phyloP scores from a whole-genome alignment of 495 filamentous ascomycete species.

The Neurospora tetrasperma region DNA sequence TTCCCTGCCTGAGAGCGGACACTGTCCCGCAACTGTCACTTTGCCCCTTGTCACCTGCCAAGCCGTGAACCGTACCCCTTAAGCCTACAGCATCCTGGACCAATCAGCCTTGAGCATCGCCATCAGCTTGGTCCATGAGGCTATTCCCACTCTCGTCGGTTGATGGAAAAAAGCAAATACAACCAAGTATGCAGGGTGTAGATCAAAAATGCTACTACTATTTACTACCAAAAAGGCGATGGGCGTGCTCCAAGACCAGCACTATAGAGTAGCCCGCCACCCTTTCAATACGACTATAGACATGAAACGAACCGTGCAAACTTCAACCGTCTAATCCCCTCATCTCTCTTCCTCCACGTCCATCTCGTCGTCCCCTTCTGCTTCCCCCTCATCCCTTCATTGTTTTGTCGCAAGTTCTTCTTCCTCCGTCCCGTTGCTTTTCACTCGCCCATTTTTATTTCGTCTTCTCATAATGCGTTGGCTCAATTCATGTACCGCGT shows the following conservation, averaged over 20 bases:
- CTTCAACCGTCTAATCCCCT: conserved; percentile 18
- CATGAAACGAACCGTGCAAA: background rate
- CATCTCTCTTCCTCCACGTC: conserved; percentile 18
- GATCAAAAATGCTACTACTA: background rate
- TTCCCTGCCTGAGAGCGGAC: background rate
- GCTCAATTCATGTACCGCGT: background rate
- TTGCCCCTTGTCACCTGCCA: background rate
- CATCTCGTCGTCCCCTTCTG: background rate
- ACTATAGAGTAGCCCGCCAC: background rate
- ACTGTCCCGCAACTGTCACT: background rate
- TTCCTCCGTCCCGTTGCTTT: conserved; percentile 8
- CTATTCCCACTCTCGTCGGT: background rate
- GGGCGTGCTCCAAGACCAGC: background rate
- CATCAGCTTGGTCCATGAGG: background rate
- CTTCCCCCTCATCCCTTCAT: background rate
- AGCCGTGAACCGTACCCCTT: background rate
- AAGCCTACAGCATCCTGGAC: background rate
- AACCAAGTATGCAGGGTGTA: background rate
- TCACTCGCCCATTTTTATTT: conserved; percentile 9
- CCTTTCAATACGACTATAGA: conserved; percentile 1
- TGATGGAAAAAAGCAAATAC: background rate
- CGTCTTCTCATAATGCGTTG: conserved; percentile 8
- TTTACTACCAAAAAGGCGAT: background rate
- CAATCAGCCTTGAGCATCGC: background rate
- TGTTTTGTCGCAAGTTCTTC: conserved; percentile 8